phyloP scores from a whole-genome alignment of 768 basidiomycete genomes.

The Lentinus tigrinus region DNA sequence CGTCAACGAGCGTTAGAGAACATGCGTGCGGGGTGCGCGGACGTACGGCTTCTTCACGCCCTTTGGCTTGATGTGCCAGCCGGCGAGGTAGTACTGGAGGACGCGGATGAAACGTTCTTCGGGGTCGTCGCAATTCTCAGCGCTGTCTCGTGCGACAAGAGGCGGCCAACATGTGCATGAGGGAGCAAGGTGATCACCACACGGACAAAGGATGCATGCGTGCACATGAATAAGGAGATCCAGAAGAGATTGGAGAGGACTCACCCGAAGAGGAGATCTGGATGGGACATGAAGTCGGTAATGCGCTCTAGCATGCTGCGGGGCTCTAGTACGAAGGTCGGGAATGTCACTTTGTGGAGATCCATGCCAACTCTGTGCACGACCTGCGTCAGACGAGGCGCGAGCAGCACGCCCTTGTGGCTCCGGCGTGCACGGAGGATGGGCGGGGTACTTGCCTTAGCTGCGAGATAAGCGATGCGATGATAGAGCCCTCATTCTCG shows the following conservation, averaged over 20 bases:
- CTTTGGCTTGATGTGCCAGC: constrained; percentile 99
- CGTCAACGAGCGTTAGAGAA: constrained; percentile 1
- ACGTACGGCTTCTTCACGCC: constrained; percentile 98
- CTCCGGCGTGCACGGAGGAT: background rate
- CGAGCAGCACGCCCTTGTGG: background rate
- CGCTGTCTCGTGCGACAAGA: constrained; percentile 42
- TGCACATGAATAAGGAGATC: background rate
- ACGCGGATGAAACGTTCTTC: constrained; percentile 92
- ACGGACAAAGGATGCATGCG: background rate
- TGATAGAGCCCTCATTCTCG: constrained; percentile 91
- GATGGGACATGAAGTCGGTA: constrained; percentile 99
- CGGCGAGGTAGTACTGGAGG: constrained; percentile 93
- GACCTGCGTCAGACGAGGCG: background rate
- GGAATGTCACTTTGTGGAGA: constrained; percentile 89
- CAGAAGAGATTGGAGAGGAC: constrained; percentile 30
- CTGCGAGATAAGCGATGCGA: constrained; percentile 84
- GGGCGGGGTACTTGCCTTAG: constrained; percentile 56
- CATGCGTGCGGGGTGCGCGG: background rate
- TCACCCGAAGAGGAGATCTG: constrained; percentile 94
- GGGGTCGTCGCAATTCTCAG: constrained; percentile 74
- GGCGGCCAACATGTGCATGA: background rate
- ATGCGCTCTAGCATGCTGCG: constrained; percentile 97
- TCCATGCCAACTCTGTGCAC: constrained; percentile 88
- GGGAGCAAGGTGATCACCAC: constrained; percentile 10
- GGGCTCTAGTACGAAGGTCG: constrained; percentile 95